These are phyloP conservation scores for Vanrija pseudolonga DNA, from an alignment of 1,284 basidiomycete genomes.

Conservation along the genomic window DNA sequence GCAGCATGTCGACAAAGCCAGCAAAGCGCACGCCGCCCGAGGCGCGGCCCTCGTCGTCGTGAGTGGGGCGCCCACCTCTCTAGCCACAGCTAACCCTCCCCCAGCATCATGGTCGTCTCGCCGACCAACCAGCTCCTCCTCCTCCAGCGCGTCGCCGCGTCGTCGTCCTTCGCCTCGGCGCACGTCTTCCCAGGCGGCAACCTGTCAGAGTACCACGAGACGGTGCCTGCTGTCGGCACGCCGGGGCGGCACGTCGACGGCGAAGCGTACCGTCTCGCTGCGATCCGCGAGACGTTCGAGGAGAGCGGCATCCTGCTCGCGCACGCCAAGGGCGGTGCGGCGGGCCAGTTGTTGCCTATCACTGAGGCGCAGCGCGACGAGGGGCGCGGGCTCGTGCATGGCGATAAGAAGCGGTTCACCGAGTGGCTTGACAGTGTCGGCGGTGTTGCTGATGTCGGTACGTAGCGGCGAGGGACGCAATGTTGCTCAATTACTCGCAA, in stretches of 20 bases:
- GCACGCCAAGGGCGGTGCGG: background rate
- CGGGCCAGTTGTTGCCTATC: conserved; percentile 2
- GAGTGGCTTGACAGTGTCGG: conserved; percentile 12
- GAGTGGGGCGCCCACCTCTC: too few species aligned
- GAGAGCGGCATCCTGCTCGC: conserved; percentile 18
- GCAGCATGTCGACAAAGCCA: too few species aligned
- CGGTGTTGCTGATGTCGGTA: conserved; percentile 7
- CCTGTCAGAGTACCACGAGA: conserved; percentile 10
- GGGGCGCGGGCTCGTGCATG: conserved; percentile 7
- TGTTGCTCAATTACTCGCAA: background rate
- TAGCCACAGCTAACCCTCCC: too few species aligned
- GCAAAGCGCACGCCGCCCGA: too few species aligned
- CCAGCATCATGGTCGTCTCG: conserved; percentile 13
- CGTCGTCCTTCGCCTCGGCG: conserved; percentile 11
- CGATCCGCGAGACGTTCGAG: conserved; percentile 19
- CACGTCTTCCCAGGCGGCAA: conserved; percentile 16
- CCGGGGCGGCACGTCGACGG: conserved; percentile 9
- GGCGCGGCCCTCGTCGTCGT: too few species aligned
- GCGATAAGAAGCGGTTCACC: conserved; percentile 10
- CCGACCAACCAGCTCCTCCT: conserved; percentile 13
- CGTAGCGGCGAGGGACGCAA: background rate
- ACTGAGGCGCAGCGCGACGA: background rate
- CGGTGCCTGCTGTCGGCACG: background rate
- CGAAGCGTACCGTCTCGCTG: conserved; percentile 7
- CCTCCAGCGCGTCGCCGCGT: conserved; percentile 12